These are phyloP conservation scores for Amaranthus tricolor DNA, from an alignment of 179 eudicot genomes.

Conservation along the genomic window DNA sequence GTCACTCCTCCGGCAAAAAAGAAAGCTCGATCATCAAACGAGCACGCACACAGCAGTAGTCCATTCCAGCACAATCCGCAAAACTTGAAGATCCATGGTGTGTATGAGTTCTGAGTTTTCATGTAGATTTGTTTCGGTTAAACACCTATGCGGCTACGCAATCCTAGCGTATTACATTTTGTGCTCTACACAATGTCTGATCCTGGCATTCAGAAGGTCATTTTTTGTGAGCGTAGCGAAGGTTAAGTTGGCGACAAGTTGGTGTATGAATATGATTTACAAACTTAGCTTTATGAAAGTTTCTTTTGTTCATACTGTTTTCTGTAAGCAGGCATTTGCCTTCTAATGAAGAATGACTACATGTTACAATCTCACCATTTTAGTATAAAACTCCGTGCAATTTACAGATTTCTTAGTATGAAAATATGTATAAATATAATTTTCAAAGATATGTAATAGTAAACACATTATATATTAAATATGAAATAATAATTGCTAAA, in stretches of 20 bases:
- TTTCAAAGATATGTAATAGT: too few relatives aligned
- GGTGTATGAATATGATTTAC: neutral
- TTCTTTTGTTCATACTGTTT: constrained; percentile 1
- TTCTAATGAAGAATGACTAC: neutral
- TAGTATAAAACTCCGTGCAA: too few relatives aligned
- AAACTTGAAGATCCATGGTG: constrained; percentile 19
- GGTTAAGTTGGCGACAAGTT: neutral
- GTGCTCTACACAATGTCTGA: constrained; percentile 8
- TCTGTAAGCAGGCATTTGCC: constrained; percentile 2
- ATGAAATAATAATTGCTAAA: too few relatives aligned
- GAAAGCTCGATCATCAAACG: constrained; percentile 16
- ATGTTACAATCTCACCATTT: neutral
- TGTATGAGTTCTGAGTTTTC: constrained; percentile 17
- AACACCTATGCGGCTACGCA: constrained; percentile 9
- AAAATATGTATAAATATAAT: too few relatives aligned
- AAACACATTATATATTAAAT: too few relatives aligned
- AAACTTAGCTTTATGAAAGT: constrained; percentile 2
- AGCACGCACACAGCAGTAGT: neutral
- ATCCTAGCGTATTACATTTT: constrained; percentile 22
- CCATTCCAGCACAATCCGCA: constrained; percentile 13
- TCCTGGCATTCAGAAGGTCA: neutral
- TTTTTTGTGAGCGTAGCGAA: neutral
- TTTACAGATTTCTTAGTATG: too few relatives aligned
- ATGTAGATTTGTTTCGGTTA: constrained; percentile 8
- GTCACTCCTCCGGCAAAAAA: constrained; percentile 5